A percentile compares a stretch with the other conserved stretches of the same genome.
phyloP scores from a whole-genome alignment of 1,139 yeast genomes.

The Keqinozyma sinolaborantium region DNA sequence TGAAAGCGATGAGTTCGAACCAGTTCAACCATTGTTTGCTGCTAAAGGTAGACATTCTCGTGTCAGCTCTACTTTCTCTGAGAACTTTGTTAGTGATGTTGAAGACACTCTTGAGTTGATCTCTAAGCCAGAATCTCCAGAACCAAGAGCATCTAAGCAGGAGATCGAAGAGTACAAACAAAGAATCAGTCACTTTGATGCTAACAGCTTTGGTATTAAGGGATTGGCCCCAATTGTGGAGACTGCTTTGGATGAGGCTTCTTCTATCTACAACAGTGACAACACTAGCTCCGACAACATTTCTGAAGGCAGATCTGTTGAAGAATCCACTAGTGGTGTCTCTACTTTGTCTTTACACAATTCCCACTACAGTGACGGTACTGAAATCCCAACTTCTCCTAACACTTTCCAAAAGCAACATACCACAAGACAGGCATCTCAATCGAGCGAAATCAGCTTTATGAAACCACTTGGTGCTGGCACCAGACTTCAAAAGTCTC shows the following conservation, averaged over 20 bases:
- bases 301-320: slow-evolving; percentile 13
- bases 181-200: slow-evolving; percentile 18
- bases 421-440: slow-evolving; percentile 1
- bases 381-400: slow-evolving; percentile 7
- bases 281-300: slow-evolving; percentile 18
- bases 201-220: slow-evolving; percentile 28
- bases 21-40: background rate
- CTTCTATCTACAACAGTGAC: slow-evolving; percentile 35
- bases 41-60: slow-evolving; percentile 3
- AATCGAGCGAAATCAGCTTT: background rate
- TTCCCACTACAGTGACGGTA: slow-evolving; percentile 28
- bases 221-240: slow-evolving; percentile 43
- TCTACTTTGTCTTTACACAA: slow-evolving; percentile 42
- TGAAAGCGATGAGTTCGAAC: background rate
- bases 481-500: slow-evolving; percentile 1
- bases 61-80: background rate
- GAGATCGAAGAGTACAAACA: background rate
- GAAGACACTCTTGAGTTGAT: background rate
- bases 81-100: background rate
- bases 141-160: background rate
- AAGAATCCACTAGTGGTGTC: slow-evolving; percentile 30
- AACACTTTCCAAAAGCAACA: background rate
- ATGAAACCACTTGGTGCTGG: background rate
- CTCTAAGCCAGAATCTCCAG: background rate
- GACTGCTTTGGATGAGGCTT: slow-evolving; percentile 24